Evolutionary conservation across 495 filamentous ascomycete species (phyloP).

Genomic region (Lentithecium fluviatile): DNA sequence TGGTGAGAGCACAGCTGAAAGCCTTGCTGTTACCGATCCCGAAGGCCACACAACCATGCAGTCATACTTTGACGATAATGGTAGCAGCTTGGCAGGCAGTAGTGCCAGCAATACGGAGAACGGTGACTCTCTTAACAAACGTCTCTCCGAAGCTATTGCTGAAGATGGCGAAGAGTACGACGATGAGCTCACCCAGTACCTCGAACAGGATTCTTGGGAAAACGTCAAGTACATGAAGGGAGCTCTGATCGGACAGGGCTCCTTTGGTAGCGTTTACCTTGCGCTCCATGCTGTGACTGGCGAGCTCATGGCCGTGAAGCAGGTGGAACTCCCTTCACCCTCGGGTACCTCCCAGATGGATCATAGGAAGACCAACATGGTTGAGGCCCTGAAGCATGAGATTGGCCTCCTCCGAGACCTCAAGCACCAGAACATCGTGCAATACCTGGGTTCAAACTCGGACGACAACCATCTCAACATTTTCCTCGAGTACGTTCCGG

Average conservation of each 20-base stretch:
- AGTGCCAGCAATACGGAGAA: conserved; percentile 62
- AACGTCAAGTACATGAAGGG: conserved; percentile 99
- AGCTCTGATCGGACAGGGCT: conserved; percentile 92
- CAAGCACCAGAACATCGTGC: conserved; percentile 95
- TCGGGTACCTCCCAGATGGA: conserved; percentile 77
- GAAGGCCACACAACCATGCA: conserved; percentile 65
- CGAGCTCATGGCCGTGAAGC: conserved; percentile 97
- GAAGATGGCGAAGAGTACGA: conserved; percentile 86
- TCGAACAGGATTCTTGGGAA: conserved; percentile 89
- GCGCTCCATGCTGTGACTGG: conserved; percentile 96
- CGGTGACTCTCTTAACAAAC: conserved; percentile 67
- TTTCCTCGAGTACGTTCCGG: conserved; percentile 99
- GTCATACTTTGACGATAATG: conserved; percentile 82
- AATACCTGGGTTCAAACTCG: conserved; percentile 90
- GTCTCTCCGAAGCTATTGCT: conserved; percentile 58
- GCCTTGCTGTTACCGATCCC: conserved; percentile 69
- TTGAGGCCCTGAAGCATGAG: conserved; percentile 93
- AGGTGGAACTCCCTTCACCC: conserved; percentile 87
- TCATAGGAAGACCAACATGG: conserved; percentile 93
- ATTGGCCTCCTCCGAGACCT: conserved; percentile 92
- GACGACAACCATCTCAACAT: conserved; percentile 95
- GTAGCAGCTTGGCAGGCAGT: conserved; percentile 70
- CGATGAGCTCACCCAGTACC: conserved; percentile 59
- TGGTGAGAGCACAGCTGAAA: conserved; percentile 70
- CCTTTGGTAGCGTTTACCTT: conserved; percentile 94